A percentile compares a stretch with the other conserved stretches of the same genome.
These are phyloP conservation scores for Pythium pyrilobum DNA, from an alignment of 352 stramenopile species.

Conservation along the genomic window DNA sequence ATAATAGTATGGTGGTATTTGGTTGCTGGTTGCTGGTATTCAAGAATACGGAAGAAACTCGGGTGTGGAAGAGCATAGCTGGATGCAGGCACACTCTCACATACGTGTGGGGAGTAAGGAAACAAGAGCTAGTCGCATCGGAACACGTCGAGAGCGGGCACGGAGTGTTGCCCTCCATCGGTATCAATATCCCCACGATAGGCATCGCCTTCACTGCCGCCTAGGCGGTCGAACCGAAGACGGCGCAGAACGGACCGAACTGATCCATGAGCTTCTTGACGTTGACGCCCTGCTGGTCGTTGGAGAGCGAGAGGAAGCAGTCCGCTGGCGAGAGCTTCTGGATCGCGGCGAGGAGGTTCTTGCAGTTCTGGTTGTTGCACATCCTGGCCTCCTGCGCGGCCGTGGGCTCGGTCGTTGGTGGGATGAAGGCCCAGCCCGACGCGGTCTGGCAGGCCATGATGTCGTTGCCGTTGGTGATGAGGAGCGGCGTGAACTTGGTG, in stretches of 20 bases:
- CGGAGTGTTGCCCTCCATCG: no score
- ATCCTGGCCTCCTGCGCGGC: slow-evolving; percentile 15
- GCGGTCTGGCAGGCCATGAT: slow-evolving; percentile 11
- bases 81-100: no score
- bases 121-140: no score
- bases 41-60: no score
- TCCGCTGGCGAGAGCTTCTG: slow-evolving; percentile 17
- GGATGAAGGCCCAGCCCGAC: slow-evolving; percentile 22
- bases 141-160: no score
- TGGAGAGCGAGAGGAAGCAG: slow-evolving; percentile 25
- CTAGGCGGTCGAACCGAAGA: no score
- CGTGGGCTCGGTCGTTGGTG: slow-evolving; percentile 14
- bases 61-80: no score
- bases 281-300: slow-evolving; percentile 19
- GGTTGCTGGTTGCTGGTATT: no score
- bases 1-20: no score
- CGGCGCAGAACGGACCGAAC: slow-evolving; percentile 23
- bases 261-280: slow-evolving; percentile 28
- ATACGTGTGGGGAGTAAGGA: no score
- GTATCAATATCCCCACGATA: no score
- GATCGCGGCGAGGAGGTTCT: slow-evolving; percentile 22
- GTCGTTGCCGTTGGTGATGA: background rate
- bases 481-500: slow-evolving; percentile 1
- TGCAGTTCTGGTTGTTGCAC: slow-evolving; percentile 23
- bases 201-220: no score